Base-by-base conservation (phyloP, 179 eudicot species). In the Silene noctiflora region DNA sequence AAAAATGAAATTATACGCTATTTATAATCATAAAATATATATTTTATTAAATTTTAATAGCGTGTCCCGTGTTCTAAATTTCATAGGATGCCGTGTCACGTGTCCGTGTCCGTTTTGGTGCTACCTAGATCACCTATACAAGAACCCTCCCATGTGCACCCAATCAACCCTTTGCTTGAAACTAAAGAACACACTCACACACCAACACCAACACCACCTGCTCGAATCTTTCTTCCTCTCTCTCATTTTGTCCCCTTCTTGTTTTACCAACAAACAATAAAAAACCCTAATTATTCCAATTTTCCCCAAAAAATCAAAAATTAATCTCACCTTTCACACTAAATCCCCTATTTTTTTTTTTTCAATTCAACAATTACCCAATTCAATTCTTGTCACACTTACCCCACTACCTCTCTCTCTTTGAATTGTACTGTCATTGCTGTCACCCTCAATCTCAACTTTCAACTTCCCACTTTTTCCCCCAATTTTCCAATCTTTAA, bases 361-460 rank as follows among this genome's bases (percentile, higher is more conserved):
- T 0, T 0, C 46, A 39, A 39, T 6, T 39, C 59, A 24, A 68
- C 14, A 20, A 17, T 25, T 8, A 27, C 20, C 16, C 39, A 33
- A 33, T 33, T 33, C 22, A 67, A 67, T 33, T 71, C 67, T 51
- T 4, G 5, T 51, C 84, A 84, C 81, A 75, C 46, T 67, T 75
- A 78, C 85, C 87, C 85, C 87, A 85, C 87, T 84, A 66, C 70
- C 80, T 81, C 79, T 81, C 75, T 79, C 80, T 80, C 77, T 69
- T 20, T 51, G 58, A 51, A 51, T 51, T 67, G 33, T 20, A 83
- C 86, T 81, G 90, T 88, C 81, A 75, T 83, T 87, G 85, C 91
- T 90, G 96, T 90, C 92, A 82, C 96, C 88, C 78, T 88, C 92
- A 90, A 78, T 85, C 63, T 84, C 87, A 87, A 87, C 96, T 90